A percentile compares a stretch with the other conserved stretches of the same genome.
Conservation (phyloP, 345 rosid species). For the Excoecaria agallocha region DNA sequence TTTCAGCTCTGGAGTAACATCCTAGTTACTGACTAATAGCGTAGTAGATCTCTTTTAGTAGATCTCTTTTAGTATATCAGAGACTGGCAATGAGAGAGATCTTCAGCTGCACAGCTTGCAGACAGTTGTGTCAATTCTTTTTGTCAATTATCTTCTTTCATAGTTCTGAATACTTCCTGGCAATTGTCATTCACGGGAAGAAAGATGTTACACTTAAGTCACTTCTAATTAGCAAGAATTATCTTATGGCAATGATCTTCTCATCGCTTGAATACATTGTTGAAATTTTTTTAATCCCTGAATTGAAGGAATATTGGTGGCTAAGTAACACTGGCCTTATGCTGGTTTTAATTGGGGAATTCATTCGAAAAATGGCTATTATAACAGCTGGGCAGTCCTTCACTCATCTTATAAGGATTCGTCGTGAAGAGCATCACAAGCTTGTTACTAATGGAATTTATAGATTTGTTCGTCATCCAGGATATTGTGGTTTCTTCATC, state of each 20-base stretch:
- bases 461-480: slow-evolving; percentile 58
- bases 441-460: slow-evolving; percentile 60
- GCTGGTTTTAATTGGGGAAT: slow-evolving; percentile 51
- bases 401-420: slow-evolving; percentile 62
- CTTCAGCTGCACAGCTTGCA: slow-evolving; percentile 38
- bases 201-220: slow-evolving; percentile 53
- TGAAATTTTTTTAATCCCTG: slow-evolving; percentile 50
- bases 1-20: slow-evolving; percentile 38
- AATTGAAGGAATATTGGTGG: slow-evolving; percentile 60
- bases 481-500: slow-evolving; percentile 64
- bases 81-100: slow-evolving; percentile 56
- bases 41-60: slow-evolving; percentile 7
- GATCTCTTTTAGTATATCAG: background rate
- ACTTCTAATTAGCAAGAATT: slow-evolving; percentile 57
- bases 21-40: background rate
- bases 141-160: slow-evolving; percentile 58
- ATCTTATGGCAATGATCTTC: slow-evolving; percentile 50
- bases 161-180: slow-evolving; percentile 55
- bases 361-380: slow-evolving; percentile 54
- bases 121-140: slow-evolving; percentile 56
- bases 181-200: slow-evolving; percentile 47
- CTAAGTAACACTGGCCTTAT: slow-evolving; percentile 53
- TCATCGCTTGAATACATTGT: slow-evolving; percentile 50
- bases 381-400: slow-evolving; percentile 68
- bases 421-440: slow-evolving; percentile 51